Evolutionary conservation across 2,329 filamentous ascomycete genomes (phyloP), one percentile per base, ranked within the genome.

Genomic region (Aspergillus proliferans): DNA sequence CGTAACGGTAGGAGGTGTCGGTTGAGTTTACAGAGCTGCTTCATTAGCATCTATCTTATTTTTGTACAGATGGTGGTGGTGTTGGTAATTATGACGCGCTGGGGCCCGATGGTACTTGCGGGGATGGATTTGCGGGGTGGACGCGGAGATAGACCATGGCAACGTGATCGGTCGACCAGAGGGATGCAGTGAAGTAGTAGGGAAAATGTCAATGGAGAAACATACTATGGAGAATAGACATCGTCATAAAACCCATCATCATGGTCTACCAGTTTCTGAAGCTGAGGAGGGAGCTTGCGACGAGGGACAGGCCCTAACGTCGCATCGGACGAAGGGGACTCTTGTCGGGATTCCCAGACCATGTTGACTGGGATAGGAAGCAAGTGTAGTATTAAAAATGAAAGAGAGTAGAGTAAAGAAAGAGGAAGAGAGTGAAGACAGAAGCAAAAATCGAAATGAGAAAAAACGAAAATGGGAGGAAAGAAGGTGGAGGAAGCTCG

Each of bases 1-100:
- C 92, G 72, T 97, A 98, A 63, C 93, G 87, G 62, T 95, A 75
- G 58, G 83, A 85, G 58, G 84, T 87, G 47, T 96, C 88, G 51
- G 89, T 96, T 4, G 89, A 87, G 60, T 94, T 86, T 49, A 84
- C 79, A 12, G 79, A 82, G 62, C 85, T 88, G 64, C n/a, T 43
- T 22, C 12, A 14, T 15, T 36, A 34, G 38, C 33, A 10, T 36
- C 6, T 8, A 36, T 36, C 12, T 2, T 15, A 15, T 6, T 36
- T 36, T 15, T 15, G 14, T 4, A 15, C 6, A 7, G 43, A 42
- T 21, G 21, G 47, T 9, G 26, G 26, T 30, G 26, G 26, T 30
- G 26, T 28, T 28, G 26, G 26, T 30, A 30, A 12, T 12, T 9
- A 30, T 30, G 26, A 30, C 26, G 26, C 26, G 26, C 4, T 30